Base-by-base conservation (phyloP, 169 alveolate genomes). In the Plasmodium fragile region DNA sequence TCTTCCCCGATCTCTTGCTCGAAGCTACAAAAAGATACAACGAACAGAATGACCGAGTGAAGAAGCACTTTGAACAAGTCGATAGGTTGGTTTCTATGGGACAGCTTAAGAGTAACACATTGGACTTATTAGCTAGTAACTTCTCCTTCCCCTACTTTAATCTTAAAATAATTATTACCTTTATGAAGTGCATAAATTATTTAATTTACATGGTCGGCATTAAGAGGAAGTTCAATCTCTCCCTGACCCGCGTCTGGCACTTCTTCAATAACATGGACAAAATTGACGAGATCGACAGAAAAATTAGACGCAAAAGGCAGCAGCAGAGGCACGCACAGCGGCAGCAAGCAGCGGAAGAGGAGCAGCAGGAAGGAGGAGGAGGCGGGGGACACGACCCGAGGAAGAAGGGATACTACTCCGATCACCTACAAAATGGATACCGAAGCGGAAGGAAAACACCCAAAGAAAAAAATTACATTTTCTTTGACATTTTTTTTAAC, bases 101-200 rank as follows among this genome's bases (percentile, higher is more conserved):
- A 0, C 30, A 91, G 8, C 11, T 81, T 0, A 91, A 91, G 34
- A 11, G 39, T 10, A 77, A 81, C 2, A 73, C 53, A 10, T 8
- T 91, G 82, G 72, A 91, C 0, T 7, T 45, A 25, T 10, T 91
- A 7, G 78, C 92, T 6, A 22, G 25, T 18, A 69, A 81, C 34
- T 91, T 91, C 41, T 0, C 49, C 1, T 5, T 25, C 10, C 94
- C 94, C 4, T 30, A 49, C 2, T 80, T 45, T 80, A 91, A 91
- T 34, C 55, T 91, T 8, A 91, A 91, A 81, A 71, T 91, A n/a
- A 80, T 91, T 18, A 91, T 91, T 28, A 91, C 92, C 22, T 91
- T 81, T 71, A 91, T 91, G 94, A 91, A 91, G 36, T 91, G 94
- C 34, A 79, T 91, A 3, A 91, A 91, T 11, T 91, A 70, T 39